phyloP scores from a whole-genome alignment of 2,329 filamentous ascomycete genomes.

The Ceratocystis ficicola region DNA sequence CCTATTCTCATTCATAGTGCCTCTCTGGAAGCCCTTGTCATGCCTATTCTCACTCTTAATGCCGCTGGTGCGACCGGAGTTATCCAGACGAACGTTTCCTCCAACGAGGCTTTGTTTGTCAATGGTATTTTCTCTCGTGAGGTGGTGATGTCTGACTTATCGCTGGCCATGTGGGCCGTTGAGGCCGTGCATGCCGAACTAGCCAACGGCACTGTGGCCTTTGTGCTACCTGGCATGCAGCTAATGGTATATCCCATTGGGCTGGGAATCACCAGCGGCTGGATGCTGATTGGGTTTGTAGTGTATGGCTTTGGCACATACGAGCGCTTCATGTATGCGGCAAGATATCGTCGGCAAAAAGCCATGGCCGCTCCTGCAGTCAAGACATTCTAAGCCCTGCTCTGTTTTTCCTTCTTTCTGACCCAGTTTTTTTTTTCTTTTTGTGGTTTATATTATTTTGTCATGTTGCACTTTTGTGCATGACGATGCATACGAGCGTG shows the following conservation, averaged over 20 bases:
- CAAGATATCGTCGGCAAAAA: constrained; percentile 37
- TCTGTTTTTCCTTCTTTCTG: neutral
- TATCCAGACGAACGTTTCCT: constrained; percentile 52
- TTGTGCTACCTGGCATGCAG: constrained; percentile 55
- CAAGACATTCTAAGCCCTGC: constrained; percentile 19
- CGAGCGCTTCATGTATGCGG: constrained; percentile 53
- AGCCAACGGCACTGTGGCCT: constrained; percentile 45
- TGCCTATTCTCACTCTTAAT: constrained; percentile 55
- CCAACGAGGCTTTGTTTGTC: constrained; percentile 59
- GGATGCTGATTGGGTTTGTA: constrained; percentile 45
- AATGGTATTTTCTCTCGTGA: constrained; percentile 55
- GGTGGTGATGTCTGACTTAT: constrained; percentile 40
- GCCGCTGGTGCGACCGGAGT: constrained; percentile 42
- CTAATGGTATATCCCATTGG: constrained; percentile 60
- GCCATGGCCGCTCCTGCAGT: constrained; percentile 9
- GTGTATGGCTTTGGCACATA: constrained; percentile 54
- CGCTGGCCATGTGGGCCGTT: constrained; percentile 39
- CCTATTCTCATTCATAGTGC: constrained; percentile 33
- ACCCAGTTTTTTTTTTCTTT: neutral
- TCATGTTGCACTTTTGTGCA: neutral
- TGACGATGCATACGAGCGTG: neutral
- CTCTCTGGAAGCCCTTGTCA: constrained; percentile 49
- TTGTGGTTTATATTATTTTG: neutral
- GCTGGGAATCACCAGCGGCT: constrained; percentile 51
- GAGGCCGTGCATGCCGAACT: constrained; percentile 36